Evolutionary conservation across 2,329 filamentous ascomycete species (phyloP).

Genomic region (Thelonectria olida): DNA sequence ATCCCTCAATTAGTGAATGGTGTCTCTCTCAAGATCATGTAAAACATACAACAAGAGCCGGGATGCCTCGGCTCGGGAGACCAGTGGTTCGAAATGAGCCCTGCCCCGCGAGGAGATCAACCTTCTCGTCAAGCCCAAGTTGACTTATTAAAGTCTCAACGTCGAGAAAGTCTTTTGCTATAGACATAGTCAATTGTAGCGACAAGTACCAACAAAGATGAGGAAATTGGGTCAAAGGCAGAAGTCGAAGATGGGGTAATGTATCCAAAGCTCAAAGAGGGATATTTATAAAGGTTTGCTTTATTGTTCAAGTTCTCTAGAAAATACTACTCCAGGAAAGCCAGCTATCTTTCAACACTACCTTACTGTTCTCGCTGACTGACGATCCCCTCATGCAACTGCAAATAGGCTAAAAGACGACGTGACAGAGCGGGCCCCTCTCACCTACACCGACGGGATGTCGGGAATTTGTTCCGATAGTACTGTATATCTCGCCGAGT

Average conservation of each 20-base stretch:
- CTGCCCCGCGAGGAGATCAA: slow-evolving; percentile 32
- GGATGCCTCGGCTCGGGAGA: slow-evolving; percentile 23
- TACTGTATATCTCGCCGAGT: neutral
- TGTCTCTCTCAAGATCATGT: fast-evolving
- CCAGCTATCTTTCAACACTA: no score
- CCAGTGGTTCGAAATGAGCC: slow-evolving; percentile 33
- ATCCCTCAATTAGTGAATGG: slow-evolving; percentile 9
- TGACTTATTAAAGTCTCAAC: slow-evolving; percentile 25
- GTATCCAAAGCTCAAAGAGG: neutral
- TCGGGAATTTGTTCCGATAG: neutral
- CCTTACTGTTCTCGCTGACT: neutral
- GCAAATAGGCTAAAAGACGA: neutral
- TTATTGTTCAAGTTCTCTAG: neutral
- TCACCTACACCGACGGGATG: neutral
- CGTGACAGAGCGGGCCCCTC: neutral
- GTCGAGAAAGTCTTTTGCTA: slow-evolving; percentile 5
- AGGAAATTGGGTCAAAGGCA: neutral
- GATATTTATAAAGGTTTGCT: neutral
- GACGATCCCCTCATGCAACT: neutral
- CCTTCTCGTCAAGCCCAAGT: slow-evolving; percentile 32
- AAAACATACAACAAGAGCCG: slow-evolving; percentile 26
- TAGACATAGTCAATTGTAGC: no score
- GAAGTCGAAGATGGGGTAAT: neutral
- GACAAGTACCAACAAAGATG: no score
- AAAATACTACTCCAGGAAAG: no score